Evolutionary conservation across 495 filamentous ascomycete species (phyloP).

Genomic region (Astrocystis sublimbata): DNA sequence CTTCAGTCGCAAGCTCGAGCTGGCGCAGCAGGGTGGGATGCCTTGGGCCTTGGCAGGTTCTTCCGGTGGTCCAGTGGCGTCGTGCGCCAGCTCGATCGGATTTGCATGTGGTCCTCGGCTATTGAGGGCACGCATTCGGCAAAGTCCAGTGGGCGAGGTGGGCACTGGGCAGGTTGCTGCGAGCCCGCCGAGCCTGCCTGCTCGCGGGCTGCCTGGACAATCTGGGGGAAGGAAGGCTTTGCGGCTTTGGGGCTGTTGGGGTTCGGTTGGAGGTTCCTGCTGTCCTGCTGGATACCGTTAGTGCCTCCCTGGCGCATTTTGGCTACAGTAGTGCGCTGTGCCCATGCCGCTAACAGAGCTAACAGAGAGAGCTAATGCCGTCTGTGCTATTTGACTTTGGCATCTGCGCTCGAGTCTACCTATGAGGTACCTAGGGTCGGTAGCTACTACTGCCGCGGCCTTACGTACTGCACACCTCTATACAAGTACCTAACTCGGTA

Average conservation of each 20-base stretch:
- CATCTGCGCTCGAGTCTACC: slow-evolving; percentile 5
- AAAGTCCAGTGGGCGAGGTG: background rate
- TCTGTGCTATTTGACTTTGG: background rate
- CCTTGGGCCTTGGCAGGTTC: background rate
- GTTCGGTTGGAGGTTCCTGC: no score
- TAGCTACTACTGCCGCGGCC: no score
- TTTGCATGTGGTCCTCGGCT: slow-evolving; percentile 18
- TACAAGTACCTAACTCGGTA: no score
- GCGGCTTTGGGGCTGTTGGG: no score
- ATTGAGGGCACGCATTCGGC: slow-evolving; percentile 20
- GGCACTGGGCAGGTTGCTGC: no score
- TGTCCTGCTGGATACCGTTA: background rate
- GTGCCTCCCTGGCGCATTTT: background rate
- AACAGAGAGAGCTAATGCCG: slow-evolving; percentile 1
- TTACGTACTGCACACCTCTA: no score
- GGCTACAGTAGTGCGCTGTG: background rate
- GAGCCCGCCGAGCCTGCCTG: no score
- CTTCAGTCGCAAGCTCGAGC: no score
- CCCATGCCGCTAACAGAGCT: background rate
- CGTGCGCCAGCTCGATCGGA: background rate
- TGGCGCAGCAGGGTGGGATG: no score
- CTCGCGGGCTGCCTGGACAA: background rate
- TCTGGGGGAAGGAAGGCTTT: slow-evolving; percentile 11
- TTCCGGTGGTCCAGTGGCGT: slow-evolving; percentile 18
- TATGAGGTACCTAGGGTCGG: no score